Evolutionary conservation across 345 rosid genomes (phyloP).

Genomic region (Populus simonii): DNA sequence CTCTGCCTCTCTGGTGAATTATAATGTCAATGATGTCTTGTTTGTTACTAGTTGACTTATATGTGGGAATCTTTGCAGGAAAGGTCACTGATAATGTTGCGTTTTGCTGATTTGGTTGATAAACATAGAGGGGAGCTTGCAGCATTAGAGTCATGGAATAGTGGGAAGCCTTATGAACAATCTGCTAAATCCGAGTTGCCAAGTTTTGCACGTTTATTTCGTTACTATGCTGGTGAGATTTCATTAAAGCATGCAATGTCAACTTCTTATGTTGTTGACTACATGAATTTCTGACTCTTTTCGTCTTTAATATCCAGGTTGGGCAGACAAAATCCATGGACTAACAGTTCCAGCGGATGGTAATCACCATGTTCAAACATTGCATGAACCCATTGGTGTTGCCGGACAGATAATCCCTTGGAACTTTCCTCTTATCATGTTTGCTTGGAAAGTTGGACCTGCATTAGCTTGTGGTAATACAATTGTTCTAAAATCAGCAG

Average conservation of each 20-base stretch:
- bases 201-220: constrained; percentile 51
- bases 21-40: background rate
- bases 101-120: constrained; percentile 81
- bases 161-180: constrained; percentile 80
- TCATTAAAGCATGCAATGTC: background rate
- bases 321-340: constrained; percentile 44
- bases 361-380: constrained; percentile 17
- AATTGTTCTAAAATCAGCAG: constrained; percentile 29
- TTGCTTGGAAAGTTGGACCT: constrained; percentile 33
- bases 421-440: constrained; percentile 31
- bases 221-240: constrained; percentile 73
- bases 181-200: constrained; percentile 70
- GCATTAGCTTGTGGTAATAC: constrained; percentile 31
- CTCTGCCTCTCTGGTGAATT: background rate
- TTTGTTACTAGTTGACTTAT: background rate
- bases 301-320: constrained; percentile 40
- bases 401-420: constrained; percentile 37
- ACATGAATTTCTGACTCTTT: background rate
- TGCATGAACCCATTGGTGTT: constrained; percentile 31
- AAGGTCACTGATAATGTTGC: constrained; percentile 58
- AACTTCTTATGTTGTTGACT: background rate
- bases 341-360: constrained; percentile 23
- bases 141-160: constrained; percentile 85
- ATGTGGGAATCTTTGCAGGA: constrained; percentile 41
- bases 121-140: constrained; percentile 81